phyloP scores from a whole-genome alignment of 331 rosid species.

The Quercus phellos region DNA sequence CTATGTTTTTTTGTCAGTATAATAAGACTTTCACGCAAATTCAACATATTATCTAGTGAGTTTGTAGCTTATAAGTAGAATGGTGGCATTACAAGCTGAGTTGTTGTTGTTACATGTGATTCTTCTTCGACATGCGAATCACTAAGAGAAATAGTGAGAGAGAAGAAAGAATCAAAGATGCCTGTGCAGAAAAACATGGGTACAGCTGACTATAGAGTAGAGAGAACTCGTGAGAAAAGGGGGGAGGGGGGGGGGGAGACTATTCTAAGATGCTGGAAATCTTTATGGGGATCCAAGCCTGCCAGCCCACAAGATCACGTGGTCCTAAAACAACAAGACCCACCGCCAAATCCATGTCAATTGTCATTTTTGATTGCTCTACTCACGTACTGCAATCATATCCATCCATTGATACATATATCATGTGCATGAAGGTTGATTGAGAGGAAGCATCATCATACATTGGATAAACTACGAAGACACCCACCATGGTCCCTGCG shows the following conservation, averaged over 20 bases:
- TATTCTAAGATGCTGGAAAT: conserved; percentile 56
- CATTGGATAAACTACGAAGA: background rate
- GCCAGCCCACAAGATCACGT: conserved; percentile 36
- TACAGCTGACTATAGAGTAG: background rate
- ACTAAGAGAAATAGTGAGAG: background rate
- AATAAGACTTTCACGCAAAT: background rate
- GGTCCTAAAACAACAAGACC: conserved; percentile 28
- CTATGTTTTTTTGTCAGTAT: background rate
- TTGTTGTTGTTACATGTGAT: background rate
- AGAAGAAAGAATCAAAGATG: background rate
- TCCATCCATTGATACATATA: background rate
- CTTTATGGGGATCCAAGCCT: conserved; percentile 59
- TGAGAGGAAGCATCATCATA: background rate
- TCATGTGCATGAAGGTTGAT: conserved; percentile 10
- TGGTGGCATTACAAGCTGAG: background rate
- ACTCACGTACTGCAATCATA: background rate
- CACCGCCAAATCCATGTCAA: conserved; percentile 29
- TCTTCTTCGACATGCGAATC: background rate
- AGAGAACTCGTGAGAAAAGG: background rate
- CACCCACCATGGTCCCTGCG: background rate
- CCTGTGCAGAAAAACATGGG: conserved; percentile 6
- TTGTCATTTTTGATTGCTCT: conserved; percentile 7
- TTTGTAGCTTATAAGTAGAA: background rate
- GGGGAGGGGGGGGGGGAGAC: conserved; percentile 42
- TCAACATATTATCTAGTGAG: background rate